Percentiles rank a stretch among this genome's conserved stretches.
These are phyloP conservation scores for Vitis hybrid DNA, from an alignment of 177 flowering plant genomes.

Conservation along the genomic window DNA sequence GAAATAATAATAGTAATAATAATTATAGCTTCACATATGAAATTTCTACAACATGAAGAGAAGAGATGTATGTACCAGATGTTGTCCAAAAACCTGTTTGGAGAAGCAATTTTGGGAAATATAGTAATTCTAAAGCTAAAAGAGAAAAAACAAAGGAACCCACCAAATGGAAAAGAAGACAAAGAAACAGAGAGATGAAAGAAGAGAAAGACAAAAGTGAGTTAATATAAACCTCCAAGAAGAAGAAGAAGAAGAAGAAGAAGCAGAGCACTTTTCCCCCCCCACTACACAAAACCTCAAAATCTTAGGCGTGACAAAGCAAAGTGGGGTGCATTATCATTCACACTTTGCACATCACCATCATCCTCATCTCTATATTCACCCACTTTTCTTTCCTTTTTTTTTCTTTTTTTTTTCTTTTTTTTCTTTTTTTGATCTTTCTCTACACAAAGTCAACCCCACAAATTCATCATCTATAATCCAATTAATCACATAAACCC, in stretches of 20 bases:
- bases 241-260: conserved; percentile 7
- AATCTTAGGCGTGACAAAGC: conserved; percentile 64
- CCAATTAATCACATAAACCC: neutral
- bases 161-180: neutral
- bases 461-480: conserved; percentile 11
- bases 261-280: conserved; percentile 8
- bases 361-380: conserved; percentile 3
- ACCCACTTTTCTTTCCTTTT: conserved; percentile 7
- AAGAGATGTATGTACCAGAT: too few relatives aligned
- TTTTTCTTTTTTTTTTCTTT: neutral
- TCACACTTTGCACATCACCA: neutral
- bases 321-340: conserved; percentile 76
- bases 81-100: too few relatives aligned
- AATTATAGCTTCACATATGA: too few relatives aligned
- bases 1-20: too few relatives aligned
- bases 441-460: conserved; percentile 28
- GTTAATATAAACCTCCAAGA: neutral
- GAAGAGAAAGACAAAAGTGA: neutral
- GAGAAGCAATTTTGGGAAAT: too few relatives aligned
- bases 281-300: conserved; percentile 32
- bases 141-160: neutral
- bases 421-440: neutral
- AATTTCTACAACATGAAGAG: too few relatives aligned
- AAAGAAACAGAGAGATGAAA: neutral
- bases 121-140: neutral